phyloP scores from a whole-genome alignment of 306 rosid species.

The Quercus wislizeni region DNA sequence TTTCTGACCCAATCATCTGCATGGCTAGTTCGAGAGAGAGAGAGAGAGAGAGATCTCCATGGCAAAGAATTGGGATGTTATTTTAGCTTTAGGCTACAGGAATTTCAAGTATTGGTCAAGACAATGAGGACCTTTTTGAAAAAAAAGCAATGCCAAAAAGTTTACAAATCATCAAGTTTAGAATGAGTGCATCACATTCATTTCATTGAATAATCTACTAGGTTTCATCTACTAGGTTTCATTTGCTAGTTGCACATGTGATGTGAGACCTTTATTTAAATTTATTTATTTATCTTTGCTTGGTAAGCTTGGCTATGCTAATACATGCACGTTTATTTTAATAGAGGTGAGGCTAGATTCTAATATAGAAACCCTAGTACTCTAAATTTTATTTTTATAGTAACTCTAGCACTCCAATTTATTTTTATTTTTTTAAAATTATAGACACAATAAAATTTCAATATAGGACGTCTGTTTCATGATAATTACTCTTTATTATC shows the following conservation, averaged over 20 bases:
- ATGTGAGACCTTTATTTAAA: slow-evolving; percentile 14
- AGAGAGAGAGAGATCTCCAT: not conserved
- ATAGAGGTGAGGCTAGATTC: too few species aligned
- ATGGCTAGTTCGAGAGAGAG: not conserved
- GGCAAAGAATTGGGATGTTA: not conserved
- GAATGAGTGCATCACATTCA: slow-evolving; percentile 24
- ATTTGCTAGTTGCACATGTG: slow-evolving; percentile 32
- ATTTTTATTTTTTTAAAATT: too few species aligned
- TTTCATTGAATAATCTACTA: slow-evolving; percentile 19
- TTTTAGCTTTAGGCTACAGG: slow-evolving; percentile 7
- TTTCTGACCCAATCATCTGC: not conserved
- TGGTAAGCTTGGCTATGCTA: not conserved
- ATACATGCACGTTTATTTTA: too few species aligned
- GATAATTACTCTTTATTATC: too few species aligned
- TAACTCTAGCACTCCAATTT: too few species aligned
- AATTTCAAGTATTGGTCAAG: slow-evolving; percentile 27
- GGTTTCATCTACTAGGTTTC: slow-evolving; percentile 21
- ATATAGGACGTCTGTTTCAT: too few species aligned
- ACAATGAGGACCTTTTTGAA: slow-evolving; percentile 36
- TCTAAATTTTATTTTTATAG: too few species aligned
- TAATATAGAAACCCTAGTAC: too few species aligned
- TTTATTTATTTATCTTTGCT: not conserved
- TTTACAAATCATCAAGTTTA: slow-evolving; percentile 24
- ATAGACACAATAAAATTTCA: too few species aligned
- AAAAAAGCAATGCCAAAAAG: slow-evolving; percentile 33